Percentiles rank a stretch among this genome's conserved stretches.
phyloP scores from a whole-genome alignment of 2,329 filamentous ascomycete genomes.

The Daldinia eschscholtzii region DNA sequence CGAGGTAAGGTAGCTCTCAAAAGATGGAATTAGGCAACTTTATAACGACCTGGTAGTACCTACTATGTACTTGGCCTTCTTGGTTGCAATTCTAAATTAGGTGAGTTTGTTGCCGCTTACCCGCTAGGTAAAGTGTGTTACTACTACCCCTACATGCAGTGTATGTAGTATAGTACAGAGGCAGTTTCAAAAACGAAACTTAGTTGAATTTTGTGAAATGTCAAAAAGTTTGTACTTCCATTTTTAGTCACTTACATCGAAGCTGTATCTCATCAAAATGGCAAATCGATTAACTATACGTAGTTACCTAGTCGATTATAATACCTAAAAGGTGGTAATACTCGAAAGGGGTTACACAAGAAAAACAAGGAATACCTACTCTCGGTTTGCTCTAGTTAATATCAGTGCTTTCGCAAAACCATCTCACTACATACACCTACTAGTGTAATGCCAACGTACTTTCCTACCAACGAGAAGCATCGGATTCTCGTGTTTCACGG shows the following conservation, averaged over 20 bases:
- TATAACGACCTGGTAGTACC: background rate
- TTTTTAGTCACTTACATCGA: constrained; percentile 6
- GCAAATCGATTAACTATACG: background rate
- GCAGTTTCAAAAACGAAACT: constrained; percentile 4
- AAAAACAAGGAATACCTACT: background rate
- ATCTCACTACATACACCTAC: background rate
- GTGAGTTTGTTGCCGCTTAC: constrained; percentile 28
- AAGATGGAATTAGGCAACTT: background rate
- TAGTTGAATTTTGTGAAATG: background rate
- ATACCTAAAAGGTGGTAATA: background rate
- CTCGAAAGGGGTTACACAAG: background rate
- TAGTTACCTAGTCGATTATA: no score
- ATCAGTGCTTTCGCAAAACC: background rate
- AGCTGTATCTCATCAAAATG: background rate
- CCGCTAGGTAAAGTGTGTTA: background rate
- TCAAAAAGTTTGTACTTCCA: background rate
- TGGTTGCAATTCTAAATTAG: constrained; percentile 14
- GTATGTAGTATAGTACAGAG: background rate
- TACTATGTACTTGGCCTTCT: constrained; percentile 21
- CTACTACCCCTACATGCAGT: background rate
- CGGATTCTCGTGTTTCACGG: constrained; percentile 30
- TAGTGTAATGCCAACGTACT: constrained; percentile 2
- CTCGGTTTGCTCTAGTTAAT: background rate
- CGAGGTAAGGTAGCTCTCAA: background rate
- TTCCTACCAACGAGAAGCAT: constrained; percentile 23